Evolutionary conservation across 768 basidiomycete genomes (phyloP).

Genomic region (Termitomyces sp.): DNA sequence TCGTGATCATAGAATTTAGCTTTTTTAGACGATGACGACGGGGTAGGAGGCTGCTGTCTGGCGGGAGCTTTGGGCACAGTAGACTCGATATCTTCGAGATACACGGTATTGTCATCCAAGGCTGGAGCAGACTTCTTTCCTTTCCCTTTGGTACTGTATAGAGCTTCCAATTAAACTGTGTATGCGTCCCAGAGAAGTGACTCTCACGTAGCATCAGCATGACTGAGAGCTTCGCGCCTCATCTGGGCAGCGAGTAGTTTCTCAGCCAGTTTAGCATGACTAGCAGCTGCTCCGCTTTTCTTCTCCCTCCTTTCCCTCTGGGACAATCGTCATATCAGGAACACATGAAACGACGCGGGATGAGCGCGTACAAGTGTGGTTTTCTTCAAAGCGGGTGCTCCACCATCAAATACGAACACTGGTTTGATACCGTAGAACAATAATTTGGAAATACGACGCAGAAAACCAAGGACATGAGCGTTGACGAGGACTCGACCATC

Average conservation of each 20-base stretch:
- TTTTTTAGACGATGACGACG: constrained; percentile 57
- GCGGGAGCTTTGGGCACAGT: constrained; percentile 51
- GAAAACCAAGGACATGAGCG: constrained; percentile 89
- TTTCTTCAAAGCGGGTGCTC: constrained; percentile 87
- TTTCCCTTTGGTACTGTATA: constrained; percentile 32
- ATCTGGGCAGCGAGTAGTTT: constrained; percentile 90
- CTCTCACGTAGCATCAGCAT: constrained; percentile 7
- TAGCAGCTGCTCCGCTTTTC: constrained; percentile 86
- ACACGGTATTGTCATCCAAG: constrained; percentile 71
- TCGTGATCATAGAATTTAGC: constrained; percentile 74
- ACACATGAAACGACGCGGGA: background rate
- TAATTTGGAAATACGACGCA: constrained; percentile 89
- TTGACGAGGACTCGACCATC: constrained; percentile 89
- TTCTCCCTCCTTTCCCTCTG: constrained; percentile 87
- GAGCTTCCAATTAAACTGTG: background rate
- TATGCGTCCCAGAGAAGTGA: background rate
- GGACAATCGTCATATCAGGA: background rate
- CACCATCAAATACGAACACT: constrained; percentile 98
- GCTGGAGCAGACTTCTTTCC: constrained; percentile 42
- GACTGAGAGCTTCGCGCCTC: constrained; percentile 79
- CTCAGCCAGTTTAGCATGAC: constrained; percentile 85
- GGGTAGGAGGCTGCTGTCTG: constrained; percentile 31
- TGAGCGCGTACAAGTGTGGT: constrained; percentile 69
- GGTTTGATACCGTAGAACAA: constrained; percentile 97
- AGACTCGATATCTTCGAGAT: constrained; percentile 80